phyloP scores from a whole-genome alignment of 2,329 filamentous ascomycete genomes.

The Ambrosiella cleistominuta region DNA sequence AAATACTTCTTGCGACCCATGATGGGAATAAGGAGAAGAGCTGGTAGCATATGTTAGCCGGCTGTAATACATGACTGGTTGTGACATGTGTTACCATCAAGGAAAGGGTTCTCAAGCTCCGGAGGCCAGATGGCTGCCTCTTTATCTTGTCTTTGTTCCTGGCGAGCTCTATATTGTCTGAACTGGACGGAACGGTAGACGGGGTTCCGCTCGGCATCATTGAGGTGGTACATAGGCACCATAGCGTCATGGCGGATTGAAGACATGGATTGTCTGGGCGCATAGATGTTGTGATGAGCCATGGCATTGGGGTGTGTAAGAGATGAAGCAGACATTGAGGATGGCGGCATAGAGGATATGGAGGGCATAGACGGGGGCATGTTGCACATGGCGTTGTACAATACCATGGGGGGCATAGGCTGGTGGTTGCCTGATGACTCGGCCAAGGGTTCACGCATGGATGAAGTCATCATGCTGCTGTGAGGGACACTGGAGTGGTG shows the following conservation, averaged over 20 bases:
- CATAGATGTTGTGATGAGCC: conserved; percentile 3
- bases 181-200: conserved; percentile 46
- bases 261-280: conserved; percentile 5
- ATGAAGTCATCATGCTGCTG: conserved; percentile 27
- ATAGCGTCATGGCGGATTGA: conserved; percentile 8
- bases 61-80: neutral
- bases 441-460: conserved; percentile 4
- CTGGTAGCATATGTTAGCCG: conserved; percentile 21
- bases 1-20: conserved; percentile 51
- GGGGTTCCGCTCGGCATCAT: conserved; percentile 30
- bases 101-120: conserved; percentile 46
- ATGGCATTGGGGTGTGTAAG: neutral
- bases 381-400: conserved; percentile 10
- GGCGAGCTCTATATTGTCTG: conserved; percentile 46
- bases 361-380: conserved; percentile 1
- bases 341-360: neutral
- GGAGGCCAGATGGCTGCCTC: conserved; percentile 38
- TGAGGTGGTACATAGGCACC: conserved; percentile 1
- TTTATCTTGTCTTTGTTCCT: conserved; percentile 46
- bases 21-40: conserved; percentile 45
- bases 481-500: conserved; percentile 29
- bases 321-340: neutral
- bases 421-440: conserved; percentile 2
- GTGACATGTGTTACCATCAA: conserved; percentile 34
- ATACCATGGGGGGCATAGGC: conserved; percentile 3